Evolutionary conservation across 2,329 filamentous ascomycete species (phyloP), one percentile per base, ranked within the genome.

Genomic region (Fusarium mundagurra): DNA sequence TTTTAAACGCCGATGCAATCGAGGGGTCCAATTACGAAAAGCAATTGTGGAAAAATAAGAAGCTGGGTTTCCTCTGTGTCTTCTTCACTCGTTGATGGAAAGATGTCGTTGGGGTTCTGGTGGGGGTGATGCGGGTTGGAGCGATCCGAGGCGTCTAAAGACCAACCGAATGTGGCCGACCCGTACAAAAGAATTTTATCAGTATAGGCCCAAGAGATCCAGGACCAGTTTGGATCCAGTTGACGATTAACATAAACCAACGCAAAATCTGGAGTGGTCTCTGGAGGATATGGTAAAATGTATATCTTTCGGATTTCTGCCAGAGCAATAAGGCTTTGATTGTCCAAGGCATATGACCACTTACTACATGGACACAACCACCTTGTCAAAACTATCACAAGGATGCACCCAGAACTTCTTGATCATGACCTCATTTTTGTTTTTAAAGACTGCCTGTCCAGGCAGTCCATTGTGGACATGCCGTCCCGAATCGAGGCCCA

Each of bases 351-450:
- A 55, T 27, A 22, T 31, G 10, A 34, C 27, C 24, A 34, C 6
- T 13, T 29, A 22, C 34, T 3, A 29, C 12, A 45, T 27, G 24
- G 20, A 60, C 41, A 13, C 31, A 27, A 5, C n/a, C 24, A 55
- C 61, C 62, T 60, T 10, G 29, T 45, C 41, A 69, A 44, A 55
- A 33, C 38, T 41, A 24, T 48, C 68, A 54, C 38, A 55, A 17
- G n/a, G 27, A 39, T 24, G 34, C 47, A 22, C 27, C 38, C 74
- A 57, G 53, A 60, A 43, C 59, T 75, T 72, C 62, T 78, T 80
- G 77, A 81, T 82, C 81, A 81, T 83, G 82, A 81, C 81, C 82
- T 83, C 81, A 77, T 82, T 82, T 81, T 80, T 80, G 76, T 68
- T 76, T 78, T 78, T 80, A 69, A 70, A 78, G 78, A 77, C 78